Evolutionary conservation across 1,139 yeast genomes (phyloP).

Genomic region (Nadsonia starkeyi-henricii): DNA sequence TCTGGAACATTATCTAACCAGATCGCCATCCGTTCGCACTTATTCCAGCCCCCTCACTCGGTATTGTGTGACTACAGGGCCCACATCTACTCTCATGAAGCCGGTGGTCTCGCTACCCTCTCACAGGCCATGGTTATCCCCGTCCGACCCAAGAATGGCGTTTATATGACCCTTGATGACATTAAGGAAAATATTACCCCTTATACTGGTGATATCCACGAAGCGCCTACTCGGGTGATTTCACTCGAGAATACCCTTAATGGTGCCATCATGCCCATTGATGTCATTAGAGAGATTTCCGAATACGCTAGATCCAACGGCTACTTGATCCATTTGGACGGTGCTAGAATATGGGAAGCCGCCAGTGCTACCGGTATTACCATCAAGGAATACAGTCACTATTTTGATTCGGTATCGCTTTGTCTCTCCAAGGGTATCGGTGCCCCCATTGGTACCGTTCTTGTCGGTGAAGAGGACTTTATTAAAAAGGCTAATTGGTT

Average conservation of each 20-base stretch:
- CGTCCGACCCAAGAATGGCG: conserved; percentile 59
- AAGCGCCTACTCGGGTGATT: conserved; percentile 76
- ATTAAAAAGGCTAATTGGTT: conserved; percentile 72
- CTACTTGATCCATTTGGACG: conserved; percentile 71
- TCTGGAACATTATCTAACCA: conserved; percentile 91
- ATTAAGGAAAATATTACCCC: conserved; percentile 42
- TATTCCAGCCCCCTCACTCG: conserved; percentile 76
- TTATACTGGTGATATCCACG: conserved; percentile 66
- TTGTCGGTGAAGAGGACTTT: conserved; percentile 53
- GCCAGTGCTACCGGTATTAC: conserved; percentile 59
- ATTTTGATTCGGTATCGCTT: conserved; percentile 78
- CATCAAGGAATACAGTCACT: conserved; percentile 55
- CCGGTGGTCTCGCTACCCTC: conserved; percentile 79
- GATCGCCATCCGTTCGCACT: conserved; percentile 64
- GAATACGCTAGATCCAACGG: conserved; percentile 53
- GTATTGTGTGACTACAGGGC: conserved; percentile 75
- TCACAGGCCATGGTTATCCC: conserved; percentile 91
- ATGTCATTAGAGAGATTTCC: conserved; percentile 61
- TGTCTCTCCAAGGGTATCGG: conserved; percentile 87
- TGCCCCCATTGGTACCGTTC: conserved; percentile 86
- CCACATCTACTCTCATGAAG: conserved; percentile 74
- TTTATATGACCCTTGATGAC: conserved; percentile 69
- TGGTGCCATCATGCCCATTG: conserved; percentile 71
- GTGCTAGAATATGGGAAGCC: conserved; percentile 95
- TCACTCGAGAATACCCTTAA: conserved; percentile 81